phyloP scores from a whole-genome alignment of 495 filamentous ascomycete genomes.

The Podospora tetraspora region DNA sequence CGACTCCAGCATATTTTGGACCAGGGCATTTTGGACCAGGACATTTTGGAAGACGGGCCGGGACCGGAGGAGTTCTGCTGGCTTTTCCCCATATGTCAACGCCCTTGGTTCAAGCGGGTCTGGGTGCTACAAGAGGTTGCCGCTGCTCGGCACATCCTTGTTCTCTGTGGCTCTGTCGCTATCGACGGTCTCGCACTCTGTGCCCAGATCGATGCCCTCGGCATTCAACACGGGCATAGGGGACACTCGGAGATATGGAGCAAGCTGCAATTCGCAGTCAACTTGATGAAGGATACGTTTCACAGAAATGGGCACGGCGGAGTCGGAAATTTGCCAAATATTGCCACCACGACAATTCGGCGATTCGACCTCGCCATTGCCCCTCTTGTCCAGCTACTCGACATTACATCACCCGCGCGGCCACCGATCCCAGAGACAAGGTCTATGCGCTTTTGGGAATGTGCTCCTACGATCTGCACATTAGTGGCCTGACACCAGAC shows the following conservation, averaged over 20 bases:
- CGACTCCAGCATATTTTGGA: no score
- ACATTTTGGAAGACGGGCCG: no score
- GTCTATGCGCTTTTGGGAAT: slow-evolving; percentile 37
- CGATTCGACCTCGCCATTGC: slow-evolving; percentile 17
- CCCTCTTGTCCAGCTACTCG: slow-evolving; percentile 27
- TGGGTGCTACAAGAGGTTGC: slow-evolving; percentile 27
- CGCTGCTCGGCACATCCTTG: slow-evolving; percentile 26
- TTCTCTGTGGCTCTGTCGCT: slow-evolving; percentile 17
- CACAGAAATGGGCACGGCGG: slow-evolving; percentile 9
- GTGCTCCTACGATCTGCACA: slow-evolving; percentile 17
- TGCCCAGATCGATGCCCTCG: no score
- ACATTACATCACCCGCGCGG: slow-evolving; percentile 32
- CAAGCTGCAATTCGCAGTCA: slow-evolving; percentile 14
- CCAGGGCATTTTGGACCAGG: no score
- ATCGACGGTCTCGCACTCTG: slow-evolving; percentile 2
- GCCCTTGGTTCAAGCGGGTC: slow-evolving; percentile 5
- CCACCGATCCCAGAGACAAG: slow-evolving; percentile 31
- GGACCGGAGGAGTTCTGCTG: no score
- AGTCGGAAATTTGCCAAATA: not conserved
- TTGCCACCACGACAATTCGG: not conserved
- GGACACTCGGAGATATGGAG: not conserved
- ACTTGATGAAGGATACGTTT: slow-evolving; percentile 26
- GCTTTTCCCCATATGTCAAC: not conserved
- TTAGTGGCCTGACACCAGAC: not conserved
- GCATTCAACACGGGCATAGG: no score